These are phyloP conservation scores for Botrytis fragariae DNA, from an alignment of 2,329 filamentous ascomycete species.

Conservation along the genomic window DNA sequence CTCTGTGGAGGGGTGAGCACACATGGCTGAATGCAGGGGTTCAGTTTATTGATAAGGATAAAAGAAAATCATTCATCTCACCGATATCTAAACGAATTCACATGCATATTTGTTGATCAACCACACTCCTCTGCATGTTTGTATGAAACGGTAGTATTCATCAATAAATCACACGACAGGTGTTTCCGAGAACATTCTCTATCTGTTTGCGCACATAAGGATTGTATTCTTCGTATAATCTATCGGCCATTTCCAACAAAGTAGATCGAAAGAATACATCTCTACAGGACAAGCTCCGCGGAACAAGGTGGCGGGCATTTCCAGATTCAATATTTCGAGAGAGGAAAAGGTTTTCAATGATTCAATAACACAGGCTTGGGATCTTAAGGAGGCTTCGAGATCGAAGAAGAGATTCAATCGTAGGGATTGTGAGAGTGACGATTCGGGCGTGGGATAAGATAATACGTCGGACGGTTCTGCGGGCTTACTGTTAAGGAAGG, in stretches of 20 bases:
- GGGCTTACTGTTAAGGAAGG: neutral
- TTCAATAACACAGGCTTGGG: conserved; percentile 11
- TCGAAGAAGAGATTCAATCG: neutral
- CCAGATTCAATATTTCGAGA: neutral
- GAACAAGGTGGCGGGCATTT: conserved; percentile 12
- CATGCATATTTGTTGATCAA: neutral
- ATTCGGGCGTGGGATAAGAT: conserved; percentile 9
- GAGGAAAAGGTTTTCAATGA: neutral
- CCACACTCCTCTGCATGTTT: conserved; percentile 6
- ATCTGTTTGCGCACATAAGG: neutral
- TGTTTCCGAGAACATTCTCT: neutral
- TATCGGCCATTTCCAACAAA: neutral
- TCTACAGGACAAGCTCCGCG: neutral
- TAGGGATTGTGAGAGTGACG: neutral
- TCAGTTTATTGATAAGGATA: neutral
- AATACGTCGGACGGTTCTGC: neutral
- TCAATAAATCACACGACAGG: neutral
- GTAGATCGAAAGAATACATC: neutral
- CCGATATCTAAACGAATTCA: neutral
- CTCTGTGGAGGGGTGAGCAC: neutral
- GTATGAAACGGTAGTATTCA: neutral
- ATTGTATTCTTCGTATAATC: neutral
- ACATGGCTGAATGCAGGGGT: neutral
- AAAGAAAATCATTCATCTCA: neutral
- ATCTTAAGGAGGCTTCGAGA: neutral